Evolutionary conservation across 2,329 filamentous ascomycete species (phyloP).

Genomic region (Capronia epimyces): DNA sequence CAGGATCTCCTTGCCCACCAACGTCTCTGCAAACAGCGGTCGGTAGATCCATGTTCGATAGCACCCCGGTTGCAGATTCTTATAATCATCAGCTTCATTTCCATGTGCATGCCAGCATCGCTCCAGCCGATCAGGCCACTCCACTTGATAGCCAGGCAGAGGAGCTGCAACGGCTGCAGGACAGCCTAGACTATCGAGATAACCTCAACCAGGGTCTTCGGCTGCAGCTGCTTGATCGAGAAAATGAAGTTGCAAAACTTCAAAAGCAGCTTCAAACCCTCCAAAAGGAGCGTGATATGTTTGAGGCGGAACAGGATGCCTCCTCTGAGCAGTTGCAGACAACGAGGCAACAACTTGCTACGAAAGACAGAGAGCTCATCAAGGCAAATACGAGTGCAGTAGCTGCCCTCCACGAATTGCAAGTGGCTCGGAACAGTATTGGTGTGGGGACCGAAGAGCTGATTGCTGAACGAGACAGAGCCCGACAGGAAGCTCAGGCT

Average conservation of each 20-base stretch:
- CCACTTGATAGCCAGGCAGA: background rate
- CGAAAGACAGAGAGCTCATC: background rate
- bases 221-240: constrained; percentile 2
- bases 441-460: background rate
- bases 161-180: background rate
- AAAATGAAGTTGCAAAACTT: background rate
- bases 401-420: background rate
- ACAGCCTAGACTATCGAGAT: background rate
- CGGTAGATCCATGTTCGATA: background rate
- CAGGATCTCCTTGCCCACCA: background rate
- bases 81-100: no score
- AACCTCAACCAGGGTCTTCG: constrained; percentile 3
- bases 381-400: background rate
- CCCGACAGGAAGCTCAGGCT: background rate
- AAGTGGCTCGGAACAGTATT: background rate
- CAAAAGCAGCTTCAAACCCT: background rate
- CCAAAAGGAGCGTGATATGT: background rate
- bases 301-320: constrained; percentile 6
- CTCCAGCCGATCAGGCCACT: background rate
- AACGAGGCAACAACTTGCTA: background rate
- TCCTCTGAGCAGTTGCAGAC: background rate
- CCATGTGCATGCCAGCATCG: background rate
- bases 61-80: background rate
- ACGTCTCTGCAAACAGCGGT: background rate
- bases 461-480: constrained; percentile 1